Conservation (phyloP, 2,329 filamentous ascomycete genomes). For the Talaromyces pinophilus region DNA sequence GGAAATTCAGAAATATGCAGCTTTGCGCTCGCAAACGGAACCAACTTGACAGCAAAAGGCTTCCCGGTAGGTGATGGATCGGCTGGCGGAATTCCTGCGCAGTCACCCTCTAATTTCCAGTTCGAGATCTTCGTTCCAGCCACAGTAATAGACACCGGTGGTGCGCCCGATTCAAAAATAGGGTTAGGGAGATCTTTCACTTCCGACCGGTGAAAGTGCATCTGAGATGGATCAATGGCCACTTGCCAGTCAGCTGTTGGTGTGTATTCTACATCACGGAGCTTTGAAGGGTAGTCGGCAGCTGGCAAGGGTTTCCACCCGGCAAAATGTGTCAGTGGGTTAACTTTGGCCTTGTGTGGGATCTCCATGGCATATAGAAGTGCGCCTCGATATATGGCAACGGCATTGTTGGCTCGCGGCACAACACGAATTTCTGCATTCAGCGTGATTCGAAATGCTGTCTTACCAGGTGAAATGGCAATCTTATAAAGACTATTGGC, state of each 20-base stretch:
- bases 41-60: slow-evolving; percentile 20
- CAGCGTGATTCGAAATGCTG: slow-evolving; percentile 13
- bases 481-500: slow-evolving; percentile 16
- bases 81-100: slow-evolving; percentile 20
- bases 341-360: slow-evolving; percentile 19
- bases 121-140: slow-evolving; percentile 22
- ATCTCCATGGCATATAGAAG: slow-evolving; percentile 24
- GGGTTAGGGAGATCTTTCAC: slow-evolving; percentile 19
- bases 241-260: slow-evolving; percentile 22
- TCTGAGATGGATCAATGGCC: slow-evolving; percentile 23
- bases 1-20: slow-evolving; percentile 23
- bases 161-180: slow-evolving; percentile 21
- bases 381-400: slow-evolving; percentile 22
- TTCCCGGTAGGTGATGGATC: slow-evolving; percentile 18
- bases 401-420: slow-evolving; percentile 20
- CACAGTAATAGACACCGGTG: slow-evolving; percentile 19
- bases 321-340: slow-evolving; percentile 20
- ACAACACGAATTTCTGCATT: slow-evolving; percentile 20
- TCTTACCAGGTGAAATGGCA: slow-evolving; percentile 14
- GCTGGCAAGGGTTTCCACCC: slow-evolving; percentile 21
- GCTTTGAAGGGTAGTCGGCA: slow-evolving; percentile 15
- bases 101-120: slow-evolving; percentile 21
- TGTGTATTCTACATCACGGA: slow-evolving; percentile 22
- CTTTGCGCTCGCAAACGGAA: slow-evolving; percentile 23
- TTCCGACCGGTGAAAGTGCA: slow-evolving; percentile 18